A percentile compares a stretch with the other conserved stretches of the same genome.
phyloP scores from a whole-genome alignment of 1,139 yeast species.

The Diutina catenulata region DNA sequence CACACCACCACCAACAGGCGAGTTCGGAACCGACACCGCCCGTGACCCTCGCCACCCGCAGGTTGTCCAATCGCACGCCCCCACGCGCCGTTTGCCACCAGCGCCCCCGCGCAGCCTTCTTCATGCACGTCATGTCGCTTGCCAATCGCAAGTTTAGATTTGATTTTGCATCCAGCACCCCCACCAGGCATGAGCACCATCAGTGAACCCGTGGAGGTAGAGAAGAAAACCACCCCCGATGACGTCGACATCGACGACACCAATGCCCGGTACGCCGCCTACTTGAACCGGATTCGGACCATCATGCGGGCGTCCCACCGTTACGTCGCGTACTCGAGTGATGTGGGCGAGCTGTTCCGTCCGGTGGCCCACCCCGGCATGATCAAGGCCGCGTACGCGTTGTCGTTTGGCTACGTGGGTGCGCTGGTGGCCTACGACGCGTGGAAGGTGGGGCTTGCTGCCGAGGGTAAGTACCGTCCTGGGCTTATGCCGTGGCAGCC shows the following conservation, averaged over 20 bases:
- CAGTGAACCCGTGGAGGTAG: too few species aligned
- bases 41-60: too few species aligned
- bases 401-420: constrained; percentile 66
- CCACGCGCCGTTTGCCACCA: too few species aligned
- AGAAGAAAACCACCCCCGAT: too few species aligned
- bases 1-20: too few species aligned
- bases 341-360: constrained; percentile 81
- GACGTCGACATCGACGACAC: constrained; percentile 31
- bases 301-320: constrained; percentile 68
- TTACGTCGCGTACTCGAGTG: constrained; percentile 80
- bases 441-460: constrained; percentile 62
- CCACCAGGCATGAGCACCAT: too few species aligned
- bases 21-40: too few species aligned
- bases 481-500: constrained; percentile 65
- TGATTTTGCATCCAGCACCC: too few species aligned
- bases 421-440: constrained; percentile 74
- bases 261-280: constrained; percentile 66
- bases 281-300: constrained; percentile 63
- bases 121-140: too few species aligned
- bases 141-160: too few species aligned
- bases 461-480: constrained; percentile 52
- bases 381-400: constrained; percentile 57
- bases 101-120: too few species aligned
- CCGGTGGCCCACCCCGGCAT: constrained; percentile 67
- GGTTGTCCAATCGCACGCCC: too few species aligned